Base-by-base conservation (phyloP, 2,329 filamentous ascomycete species). In the Fusarium ambrosium region DNA sequence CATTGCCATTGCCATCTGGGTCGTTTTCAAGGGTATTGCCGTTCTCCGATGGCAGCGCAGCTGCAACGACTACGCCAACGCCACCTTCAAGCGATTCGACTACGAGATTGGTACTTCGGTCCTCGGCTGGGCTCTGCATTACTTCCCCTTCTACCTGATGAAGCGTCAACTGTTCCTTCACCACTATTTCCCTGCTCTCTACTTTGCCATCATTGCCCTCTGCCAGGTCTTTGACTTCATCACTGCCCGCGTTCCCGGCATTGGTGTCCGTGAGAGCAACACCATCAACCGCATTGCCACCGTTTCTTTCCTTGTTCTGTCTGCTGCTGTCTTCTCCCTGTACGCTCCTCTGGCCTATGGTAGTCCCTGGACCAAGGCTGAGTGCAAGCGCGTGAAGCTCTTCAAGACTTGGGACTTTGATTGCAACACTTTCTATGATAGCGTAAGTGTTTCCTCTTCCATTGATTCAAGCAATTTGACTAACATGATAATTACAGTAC, bases 101-200 rank as follows among this genome's bases (percentile, higher is more conserved):
- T 98, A 98, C 81, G 97, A 99, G 84, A 91, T 98, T 69, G 97
- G 97, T 71, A 94, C 92, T 63, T 95, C 92, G 20, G 93, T 98
- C 36, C 90, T 99, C 10, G 97, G 94, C 77, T 99, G 97, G 97
- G 95, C 94, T 58, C 93, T 99, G 84, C 97, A 99, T 85, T 99
- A 98, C 87, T 98, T 99, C 88, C 97, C 97, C 13, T 99, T 99
- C 87, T 99, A 92, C 87, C 90, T 99, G 68, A 98, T 99, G 97
- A 92, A 97, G 82, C 95, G 97, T 78, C 97, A 99, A 85, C 92
- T 99, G 39, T 99, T 99, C 89, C 88, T 99, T 72, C 97, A 99
- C 84, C 97, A 99, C 86, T 99, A 99, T 84, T 97, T 99, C 85
- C 97, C 97, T 0, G 97, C 97, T 3, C 90, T 99, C 16, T 97